Evolutionary conservation across 2,329 filamentous ascomycete species (phyloP).

Genomic region (Fusarium albidum): DNA sequence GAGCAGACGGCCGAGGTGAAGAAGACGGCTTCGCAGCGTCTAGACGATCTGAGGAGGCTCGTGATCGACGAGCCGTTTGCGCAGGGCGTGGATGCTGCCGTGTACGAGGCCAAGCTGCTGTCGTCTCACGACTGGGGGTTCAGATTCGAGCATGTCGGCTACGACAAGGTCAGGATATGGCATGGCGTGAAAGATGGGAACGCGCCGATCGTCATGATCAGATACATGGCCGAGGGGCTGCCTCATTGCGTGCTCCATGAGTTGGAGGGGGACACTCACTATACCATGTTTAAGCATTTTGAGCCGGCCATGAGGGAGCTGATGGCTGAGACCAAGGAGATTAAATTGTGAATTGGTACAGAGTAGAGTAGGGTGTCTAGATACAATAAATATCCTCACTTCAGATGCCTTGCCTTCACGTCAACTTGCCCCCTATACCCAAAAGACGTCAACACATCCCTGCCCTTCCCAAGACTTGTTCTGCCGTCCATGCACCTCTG

Average conservation of each 20-base stretch:
- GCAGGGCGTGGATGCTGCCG: constrained; percentile 37
- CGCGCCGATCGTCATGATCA: constrained; percentile 44
- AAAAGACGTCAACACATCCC: too few relatives aligned
- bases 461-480: too few relatives aligned
- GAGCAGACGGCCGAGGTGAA: neutral
- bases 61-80: constrained; percentile 42
- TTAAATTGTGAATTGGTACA: too few relatives aligned
- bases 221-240: constrained; percentile 48
- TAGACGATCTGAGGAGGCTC: constrained; percentile 41
- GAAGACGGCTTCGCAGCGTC: constrained; percentile 26
- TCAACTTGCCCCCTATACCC: too few relatives aligned
- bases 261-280: constrained; percentile 46
- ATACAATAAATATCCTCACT: neutral
- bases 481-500: constrained; percentile 6
- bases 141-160: constrained; percentile 39
- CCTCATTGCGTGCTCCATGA: constrained; percentile 45
- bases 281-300: constrained; percentile 39
- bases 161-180: constrained; percentile 42
- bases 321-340: too few relatives aligned
- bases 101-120: constrained; percentile 44
- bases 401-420: too few relatives aligned
- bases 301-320: constrained; percentile 27
- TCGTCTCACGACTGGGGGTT: constrained; percentile 42
- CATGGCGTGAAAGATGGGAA: constrained; percentile 45
- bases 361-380: constrained; percentile 14